phyloP scores from a whole-genome alignment of 2,329 filamentous ascomycete species.

The Trichothecium sympodiale region DNA sequence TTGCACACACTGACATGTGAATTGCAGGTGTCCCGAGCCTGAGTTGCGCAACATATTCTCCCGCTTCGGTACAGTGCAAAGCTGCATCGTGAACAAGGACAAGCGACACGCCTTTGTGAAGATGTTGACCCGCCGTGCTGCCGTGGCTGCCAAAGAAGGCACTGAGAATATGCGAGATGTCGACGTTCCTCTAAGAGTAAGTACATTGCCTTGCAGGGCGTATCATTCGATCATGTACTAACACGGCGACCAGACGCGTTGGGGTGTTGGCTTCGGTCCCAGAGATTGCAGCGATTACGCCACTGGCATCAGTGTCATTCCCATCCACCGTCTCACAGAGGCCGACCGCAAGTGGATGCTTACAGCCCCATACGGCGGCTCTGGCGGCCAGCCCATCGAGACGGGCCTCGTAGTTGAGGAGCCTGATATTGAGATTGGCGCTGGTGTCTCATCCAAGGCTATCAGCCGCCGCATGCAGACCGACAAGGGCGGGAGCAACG shows the following conservation, averaged over 20 bases:
- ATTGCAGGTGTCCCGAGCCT: slow-evolving; percentile 56
- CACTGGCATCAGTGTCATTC: slow-evolving; percentile 85
- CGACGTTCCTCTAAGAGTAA: slow-evolving; percentile 62
- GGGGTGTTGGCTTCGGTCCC: slow-evolving; percentile 95
- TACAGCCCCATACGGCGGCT: slow-evolving; percentile 86
- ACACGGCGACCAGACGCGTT: slow-evolving; percentile 58
- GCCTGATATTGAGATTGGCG: slow-evolving; percentile 96
- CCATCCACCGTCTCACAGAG: slow-evolving; percentile 84
- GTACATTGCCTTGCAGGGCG: slow-evolving; percentile 16
- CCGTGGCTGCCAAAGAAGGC: slow-evolving; percentile 69
- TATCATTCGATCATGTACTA: slow-evolving; percentile 6
- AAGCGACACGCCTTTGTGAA: slow-evolving; percentile 99
- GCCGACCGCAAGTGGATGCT: slow-evolving; percentile 97
- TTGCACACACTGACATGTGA: neutral
- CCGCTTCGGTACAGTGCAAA: slow-evolving; percentile 80
- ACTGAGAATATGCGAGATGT: slow-evolving; percentile 73
- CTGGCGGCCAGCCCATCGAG: slow-evolving; percentile 71
- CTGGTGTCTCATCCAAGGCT: slow-evolving; percentile 90
- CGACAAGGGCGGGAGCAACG: slow-evolving; percentile 53
- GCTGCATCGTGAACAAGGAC: slow-evolving; percentile 95
- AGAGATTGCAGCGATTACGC: slow-evolving; percentile 95
- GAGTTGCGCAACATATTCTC: slow-evolving; percentile 75
- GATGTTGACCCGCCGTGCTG: slow-evolving; percentile 85
- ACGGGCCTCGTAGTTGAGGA: slow-evolving; percentile 86
- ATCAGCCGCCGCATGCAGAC: slow-evolving; percentile 61